These are phyloP conservation scores for Physcomitrium patens DNA, from an alignment of 225 moss, liverwort and hornwort genomes.

Conservation along the genomic window DNA sequence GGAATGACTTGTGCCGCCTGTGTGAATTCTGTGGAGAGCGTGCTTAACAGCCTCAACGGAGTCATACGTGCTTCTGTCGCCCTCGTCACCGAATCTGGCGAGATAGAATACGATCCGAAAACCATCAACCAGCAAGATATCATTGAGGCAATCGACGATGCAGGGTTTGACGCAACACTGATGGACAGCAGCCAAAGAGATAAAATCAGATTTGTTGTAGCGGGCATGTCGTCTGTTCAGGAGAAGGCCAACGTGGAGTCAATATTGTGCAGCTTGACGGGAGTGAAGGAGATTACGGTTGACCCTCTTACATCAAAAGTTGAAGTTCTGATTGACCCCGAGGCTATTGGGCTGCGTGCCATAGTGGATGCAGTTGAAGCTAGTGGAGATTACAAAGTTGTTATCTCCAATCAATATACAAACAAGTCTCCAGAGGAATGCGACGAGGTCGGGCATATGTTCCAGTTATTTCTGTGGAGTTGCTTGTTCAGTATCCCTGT, in stretches of 20 bases:
- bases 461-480: constrained; percentile 64
- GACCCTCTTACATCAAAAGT: constrained; percentile 53
- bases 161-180: constrained; percentile 83
- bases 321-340: constrained; percentile 75
- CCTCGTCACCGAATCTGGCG: constrained; percentile 69
- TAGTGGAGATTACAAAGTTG: constrained; percentile 55
- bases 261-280: constrained; percentile 46
- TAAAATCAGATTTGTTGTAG: constrained; percentile 56
- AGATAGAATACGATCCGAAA: constrained; percentile 79
- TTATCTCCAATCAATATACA: constrained; percentile 74
- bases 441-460: constrained; percentile 70
- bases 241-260: constrained; percentile 56
- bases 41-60: constrained; percentile 61
- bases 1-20: constrained; percentile 95
- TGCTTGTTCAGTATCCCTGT: constrained; percentile 73
- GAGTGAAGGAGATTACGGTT: constrained; percentile 62
- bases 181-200: constrained; percentile 77
- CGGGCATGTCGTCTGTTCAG: constrained; percentile 51
- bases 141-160: constrained; percentile 75
- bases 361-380: constrained; percentile 73
- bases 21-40: constrained; percentile 70
- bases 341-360: constrained; percentile 69
- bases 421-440: constrained; percentile 63
- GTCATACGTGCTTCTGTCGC: constrained; percentile 75
- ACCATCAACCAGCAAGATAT: constrained; percentile 59